Percentiles rank a stretch among this genome's conserved stretches.
Conservation (phyloP, 495 filamentous ascomycete species). For the Neurospora cerealis region DNA sequence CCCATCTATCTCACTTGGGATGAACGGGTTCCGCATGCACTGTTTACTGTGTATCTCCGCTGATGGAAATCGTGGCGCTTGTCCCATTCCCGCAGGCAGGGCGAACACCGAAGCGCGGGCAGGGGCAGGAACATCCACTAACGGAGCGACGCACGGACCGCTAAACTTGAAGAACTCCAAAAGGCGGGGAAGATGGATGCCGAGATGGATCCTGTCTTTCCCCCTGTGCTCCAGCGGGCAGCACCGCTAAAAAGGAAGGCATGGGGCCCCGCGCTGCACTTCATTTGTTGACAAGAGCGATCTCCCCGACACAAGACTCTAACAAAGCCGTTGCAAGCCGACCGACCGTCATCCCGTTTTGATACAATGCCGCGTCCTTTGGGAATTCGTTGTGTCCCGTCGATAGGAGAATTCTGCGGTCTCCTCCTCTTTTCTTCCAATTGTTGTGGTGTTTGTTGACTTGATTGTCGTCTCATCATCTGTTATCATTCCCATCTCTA, state of each 20-base stretch:
- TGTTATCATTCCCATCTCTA: neutral
- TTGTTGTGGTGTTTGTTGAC: neutral
- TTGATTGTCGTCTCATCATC: neutral
- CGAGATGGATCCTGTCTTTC: neutral
- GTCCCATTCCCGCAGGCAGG: neutral
- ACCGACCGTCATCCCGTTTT: constrained; percentile 4
- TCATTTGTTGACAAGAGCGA: neutral
- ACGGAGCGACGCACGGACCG: neutral
- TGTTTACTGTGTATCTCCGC: neutral
- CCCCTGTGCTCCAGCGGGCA: neutral
- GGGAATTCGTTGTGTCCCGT: neutral
- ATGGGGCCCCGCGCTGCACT: neutral
- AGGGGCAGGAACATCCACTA: neutral
- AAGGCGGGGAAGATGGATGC: neutral
- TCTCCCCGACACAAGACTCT: neutral
- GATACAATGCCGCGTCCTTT: neutral
- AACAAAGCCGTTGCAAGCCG: constrained; percentile 26
- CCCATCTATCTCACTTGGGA: neutral
- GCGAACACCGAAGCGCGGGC: neutral
- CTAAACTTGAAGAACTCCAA: neutral
- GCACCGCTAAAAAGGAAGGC: neutral
- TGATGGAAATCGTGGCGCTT: neutral
- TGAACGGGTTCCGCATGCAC: neutral
- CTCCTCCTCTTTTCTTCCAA: neutral
- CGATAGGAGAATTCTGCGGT: neutral